Base-by-base conservation (phyloP, 768 basidiomycete genomes). In the Tricholoma terreum region DNA sequence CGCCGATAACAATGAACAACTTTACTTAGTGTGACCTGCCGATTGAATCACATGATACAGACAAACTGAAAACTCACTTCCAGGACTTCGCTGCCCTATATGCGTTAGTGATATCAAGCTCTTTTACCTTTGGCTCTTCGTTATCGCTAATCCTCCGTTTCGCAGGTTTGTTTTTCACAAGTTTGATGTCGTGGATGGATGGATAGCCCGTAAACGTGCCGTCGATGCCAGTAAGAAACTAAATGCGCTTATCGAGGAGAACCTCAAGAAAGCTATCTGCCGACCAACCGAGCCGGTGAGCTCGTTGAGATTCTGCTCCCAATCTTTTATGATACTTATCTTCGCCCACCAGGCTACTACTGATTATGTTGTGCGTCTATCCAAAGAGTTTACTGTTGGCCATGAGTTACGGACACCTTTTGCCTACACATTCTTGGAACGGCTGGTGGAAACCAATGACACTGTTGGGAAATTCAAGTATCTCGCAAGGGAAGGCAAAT, bases 401-500 rank as follows among this genome's bases (percentile, higher is more conserved):
- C 54, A 15, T 52, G 52, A 6, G 14, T 17, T 10, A 49, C 52
- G 42, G 49, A 52, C 43, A 4, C 22, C 34, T 35, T 61, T 61
- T n/a, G 57, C 60, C 2, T 52, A 59, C 34, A 62, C 63, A 2
- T 65, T 65, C 48, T 51, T 67, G 4, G 57, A 66, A 19, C 56
- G 62, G 17, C 22, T 63, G 2, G 60, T 61, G 31, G 60, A 60
- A 51, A 49, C 59, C 14, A 58, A 57, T 50, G 52, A 51, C 15
- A 57, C 46, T 38, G 45, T 62, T 50, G 33, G 53, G 15, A 38
- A 38, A 6, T n/a, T 63, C 10, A 53, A 52, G 3, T 38, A 51
- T 19, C 10, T 52, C 22, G 35, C n/a, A n/a, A n/a, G n/a, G n/a
- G n/a, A n/a, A n/a, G n/a, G n/a, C n/a, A n/a, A n/a, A n/a, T n/a